phyloP scores from a whole-genome alignment of 306 rosid species.

The Elaeagnus macrophylla region DNA sequence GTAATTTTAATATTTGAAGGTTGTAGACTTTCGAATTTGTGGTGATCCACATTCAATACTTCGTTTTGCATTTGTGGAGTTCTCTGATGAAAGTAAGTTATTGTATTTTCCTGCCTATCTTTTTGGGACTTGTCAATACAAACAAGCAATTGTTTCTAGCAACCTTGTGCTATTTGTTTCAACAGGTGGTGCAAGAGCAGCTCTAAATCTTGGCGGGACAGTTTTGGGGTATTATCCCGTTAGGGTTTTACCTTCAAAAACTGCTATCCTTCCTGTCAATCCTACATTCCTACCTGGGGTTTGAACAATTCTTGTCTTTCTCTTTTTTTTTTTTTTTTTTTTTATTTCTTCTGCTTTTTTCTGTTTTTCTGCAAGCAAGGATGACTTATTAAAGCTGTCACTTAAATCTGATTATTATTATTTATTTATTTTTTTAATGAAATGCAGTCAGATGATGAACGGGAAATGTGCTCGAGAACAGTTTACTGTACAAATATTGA shows the following conservation, averaged over 20 bases:
- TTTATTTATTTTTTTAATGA: constrained; percentile 14
- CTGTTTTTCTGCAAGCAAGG: constrained; percentile 6
- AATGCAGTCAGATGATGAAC: constrained; percentile 85
- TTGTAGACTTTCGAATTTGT: constrained; percentile 89
- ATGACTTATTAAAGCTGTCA: constrained; percentile 3
- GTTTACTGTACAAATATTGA: constrained; percentile 97
- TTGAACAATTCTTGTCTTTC: constrained; percentile 11
- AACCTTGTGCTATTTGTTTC: constrained; percentile 20
- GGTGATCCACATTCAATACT: constrained; percentile 96
- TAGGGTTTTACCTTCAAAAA: constrained; percentile 92
- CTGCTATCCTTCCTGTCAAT: constrained; percentile 97
- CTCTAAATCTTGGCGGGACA: constrained; percentile 84
- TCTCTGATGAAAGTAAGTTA: constrained; percentile 84
- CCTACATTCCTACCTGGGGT: constrained; percentile 97
- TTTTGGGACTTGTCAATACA: neutral
- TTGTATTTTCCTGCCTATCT: constrained; percentile 13
- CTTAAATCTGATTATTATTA: constrained; percentile 7
- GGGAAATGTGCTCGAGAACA: constrained; percentile 95
- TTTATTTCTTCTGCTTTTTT: too few species aligned
- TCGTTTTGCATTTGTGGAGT: constrained; percentile 99
- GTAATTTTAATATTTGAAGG: constrained; percentile 42
- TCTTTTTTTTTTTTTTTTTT: neutral
- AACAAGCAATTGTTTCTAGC: neutral
- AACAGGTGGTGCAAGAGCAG: constrained; percentile 87
- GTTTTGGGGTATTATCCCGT: constrained; percentile 90